Percentiles rank a stretch among this genome's conserved stretches.
Evolutionary conservation across 495 filamentous ascomycete species (phyloP).

Genomic region (Penicillium manginii): DNA sequence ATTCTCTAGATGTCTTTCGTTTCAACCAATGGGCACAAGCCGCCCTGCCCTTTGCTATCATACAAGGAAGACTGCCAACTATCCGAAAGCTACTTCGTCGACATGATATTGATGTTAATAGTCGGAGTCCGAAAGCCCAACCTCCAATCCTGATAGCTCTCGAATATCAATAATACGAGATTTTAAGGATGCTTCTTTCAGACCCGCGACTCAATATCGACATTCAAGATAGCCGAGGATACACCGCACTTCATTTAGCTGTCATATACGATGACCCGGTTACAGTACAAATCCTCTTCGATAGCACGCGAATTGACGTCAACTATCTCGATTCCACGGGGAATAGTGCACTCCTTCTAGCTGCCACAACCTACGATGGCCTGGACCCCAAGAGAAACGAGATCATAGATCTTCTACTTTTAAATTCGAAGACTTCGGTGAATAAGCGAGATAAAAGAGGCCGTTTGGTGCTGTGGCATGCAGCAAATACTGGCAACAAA

Average conservation of each 20-base stretch:
- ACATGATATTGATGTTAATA: background rate
- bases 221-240: background rate
- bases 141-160: conserved; percentile 8
- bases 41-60: background rate
- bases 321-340: conserved; percentile 6
- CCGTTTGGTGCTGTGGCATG: too few species aligned
- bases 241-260: conserved; percentile 5
- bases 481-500: too few species aligned
- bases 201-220: conserved; percentile 1
- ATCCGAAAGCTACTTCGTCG: conserved; percentile 1
- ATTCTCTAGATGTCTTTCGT: background rate
- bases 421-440: too few species aligned
- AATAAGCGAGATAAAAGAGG: too few species aligned
- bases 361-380: background rate
- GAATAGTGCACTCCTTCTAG: background rate
- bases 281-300: background rate
- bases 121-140: conserved; percentile 2
- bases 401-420: background rate
- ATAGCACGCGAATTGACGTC: background rate
- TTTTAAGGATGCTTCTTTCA: conserved; percentile 1
- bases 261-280: conserved; percentile 7
- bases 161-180: conserved; percentile 12
- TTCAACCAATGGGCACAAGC: background rate
- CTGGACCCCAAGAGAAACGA: background rate
- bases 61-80: conserved; percentile 2